Base-by-base conservation (phyloP, 768 basidiomycete species). In the Asterophora parasitica region DNA sequence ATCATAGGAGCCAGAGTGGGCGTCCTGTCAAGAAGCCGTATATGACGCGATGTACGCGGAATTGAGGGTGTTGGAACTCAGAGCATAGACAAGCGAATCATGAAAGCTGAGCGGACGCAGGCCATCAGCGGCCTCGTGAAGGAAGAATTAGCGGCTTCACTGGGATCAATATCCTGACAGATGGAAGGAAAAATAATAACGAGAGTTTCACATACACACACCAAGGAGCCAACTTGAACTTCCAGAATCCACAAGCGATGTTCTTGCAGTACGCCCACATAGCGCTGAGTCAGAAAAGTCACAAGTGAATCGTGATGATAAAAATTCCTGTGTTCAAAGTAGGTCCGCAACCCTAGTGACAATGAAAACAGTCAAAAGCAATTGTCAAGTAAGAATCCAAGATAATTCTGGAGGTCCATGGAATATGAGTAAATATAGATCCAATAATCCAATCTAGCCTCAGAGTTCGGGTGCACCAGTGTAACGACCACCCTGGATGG, bases 391-490 rank as follows among this genome's bases (percentile, higher is more conserved):
- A 23, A 23, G 23, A 23, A 45, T 41, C 23, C 31, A 46, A 31
- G 40, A 30, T n/a, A n/a, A n/a, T 46, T 47, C 41, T 23, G 23
- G 23, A 23, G 23, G 8, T 48, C 36, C 34, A 48, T 23, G 10
- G 48, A 39, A 23, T 32, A 26, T 42, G 9, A 39, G 49, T 39
- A 51, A 28, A 27, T 40, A 34, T 31, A 39, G 42, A 13, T 44
- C 42, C 41, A 42, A 19, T 4, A 42, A 19, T 4, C 3, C 26
- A 33, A 44, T 28, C 3, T n/a, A 36, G 31, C 26, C 34, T 55
- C 38, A 65, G n/a, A 65, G 16, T 44, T 68, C 66, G 28, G 66
- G 62, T 32, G 60, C 65, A 2, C 68, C 68, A 43, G 61, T 67
- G 46, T 68, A 69, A 23, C 50, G 60, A 12, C 58, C 49, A 26